phyloP scores from a whole-genome alignment of 345 rosid species.

The Bretschneidera sinensis region DNA sequence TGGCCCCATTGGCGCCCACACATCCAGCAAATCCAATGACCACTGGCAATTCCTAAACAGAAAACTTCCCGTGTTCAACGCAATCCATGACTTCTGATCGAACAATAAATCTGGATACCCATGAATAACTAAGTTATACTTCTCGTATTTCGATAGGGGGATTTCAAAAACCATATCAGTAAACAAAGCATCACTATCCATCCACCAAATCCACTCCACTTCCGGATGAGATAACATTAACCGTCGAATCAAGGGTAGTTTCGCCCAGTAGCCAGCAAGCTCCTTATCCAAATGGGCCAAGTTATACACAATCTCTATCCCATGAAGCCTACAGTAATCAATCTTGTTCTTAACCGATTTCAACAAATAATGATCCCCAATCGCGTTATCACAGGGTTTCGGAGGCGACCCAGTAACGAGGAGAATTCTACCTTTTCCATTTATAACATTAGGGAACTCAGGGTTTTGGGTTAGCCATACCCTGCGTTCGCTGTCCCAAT shows the following conservation, averaged over 20 bases:
- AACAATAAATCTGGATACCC: slow-evolving; percentile 89
- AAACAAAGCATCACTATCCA: slow-evolving; percentile 97
- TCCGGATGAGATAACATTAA: slow-evolving; percentile 91
- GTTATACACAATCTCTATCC: slow-evolving; percentile 92
- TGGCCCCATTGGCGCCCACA: slow-evolving; percentile 98
- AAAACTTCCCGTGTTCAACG: slow-evolving; percentile 92
- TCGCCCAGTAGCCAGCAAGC: slow-evolving; percentile 96
- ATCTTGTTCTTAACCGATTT: slow-evolving; percentile 88
- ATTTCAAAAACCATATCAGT: slow-evolving; percentile 94
- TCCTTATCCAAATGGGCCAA: slow-evolving; percentile 95
- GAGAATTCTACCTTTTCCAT: slow-evolving; percentile 64
- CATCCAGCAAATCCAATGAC: slow-evolving; percentile 89
- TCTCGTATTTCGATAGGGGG: slow-evolving; percentile 49
- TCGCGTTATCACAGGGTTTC: slow-evolving; percentile 83
- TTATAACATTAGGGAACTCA: slow-evolving; percentile 60
- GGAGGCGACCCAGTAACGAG: slow-evolving; percentile 91
- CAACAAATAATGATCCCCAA: slow-evolving; percentile 86
- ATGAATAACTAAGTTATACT: slow-evolving; percentile 78
- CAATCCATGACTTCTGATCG: slow-evolving; percentile 88
- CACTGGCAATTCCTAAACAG: slow-evolving; percentile 89
- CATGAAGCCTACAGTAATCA: slow-evolving; percentile 93
- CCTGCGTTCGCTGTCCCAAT: slow-evolving; percentile 65
- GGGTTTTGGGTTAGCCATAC: slow-evolving; percentile 61
- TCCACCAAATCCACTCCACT: slow-evolving; percentile 98
- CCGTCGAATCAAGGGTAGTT: slow-evolving; percentile 80